phyloP scores from a whole-genome alignment of 495 filamentous ascomycete genomes.

The Talaromyces thailandensis region DNA sequence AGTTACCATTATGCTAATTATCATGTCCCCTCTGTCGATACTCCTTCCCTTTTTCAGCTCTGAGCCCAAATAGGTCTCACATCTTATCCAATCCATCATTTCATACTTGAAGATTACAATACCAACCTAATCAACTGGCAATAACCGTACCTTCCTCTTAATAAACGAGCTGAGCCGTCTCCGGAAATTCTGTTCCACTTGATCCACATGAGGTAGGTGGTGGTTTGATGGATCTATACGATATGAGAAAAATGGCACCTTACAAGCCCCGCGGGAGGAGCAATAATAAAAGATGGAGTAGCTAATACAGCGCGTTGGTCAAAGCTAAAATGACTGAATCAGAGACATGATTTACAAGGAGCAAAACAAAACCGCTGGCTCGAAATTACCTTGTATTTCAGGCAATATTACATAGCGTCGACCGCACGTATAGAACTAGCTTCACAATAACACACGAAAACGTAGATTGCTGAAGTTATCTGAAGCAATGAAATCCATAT shows the following conservation, averaged over 20 bases:
- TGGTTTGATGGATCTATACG: neutral
- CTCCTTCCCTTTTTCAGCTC: neutral
- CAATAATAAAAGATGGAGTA: neutral
- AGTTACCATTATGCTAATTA: neutral
- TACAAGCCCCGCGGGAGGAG: neutral
- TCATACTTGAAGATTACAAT: neutral
- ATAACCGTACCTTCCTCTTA: neutral
- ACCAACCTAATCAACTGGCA: neutral
- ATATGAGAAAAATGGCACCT: neutral
- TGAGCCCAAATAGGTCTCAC: neutral
- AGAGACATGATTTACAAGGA: neutral
- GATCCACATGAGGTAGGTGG: neutral
- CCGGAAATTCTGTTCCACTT: neutral
- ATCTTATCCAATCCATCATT: neutral
- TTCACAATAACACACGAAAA: neutral
- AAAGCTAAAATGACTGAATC: neutral
- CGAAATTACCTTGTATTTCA: neutral
- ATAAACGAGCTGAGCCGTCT: neutral
- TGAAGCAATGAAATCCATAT: neutral
- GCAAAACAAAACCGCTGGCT: neutral
- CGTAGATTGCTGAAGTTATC: neutral
- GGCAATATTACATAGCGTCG: neutral
- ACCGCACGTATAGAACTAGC: neutral
- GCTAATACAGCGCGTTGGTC: neutral
- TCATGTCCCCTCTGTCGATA: neutral